Base-by-base conservation (phyloP, 306 rosid genomes). In the Cyamopsis tetragonoloba region DNA sequence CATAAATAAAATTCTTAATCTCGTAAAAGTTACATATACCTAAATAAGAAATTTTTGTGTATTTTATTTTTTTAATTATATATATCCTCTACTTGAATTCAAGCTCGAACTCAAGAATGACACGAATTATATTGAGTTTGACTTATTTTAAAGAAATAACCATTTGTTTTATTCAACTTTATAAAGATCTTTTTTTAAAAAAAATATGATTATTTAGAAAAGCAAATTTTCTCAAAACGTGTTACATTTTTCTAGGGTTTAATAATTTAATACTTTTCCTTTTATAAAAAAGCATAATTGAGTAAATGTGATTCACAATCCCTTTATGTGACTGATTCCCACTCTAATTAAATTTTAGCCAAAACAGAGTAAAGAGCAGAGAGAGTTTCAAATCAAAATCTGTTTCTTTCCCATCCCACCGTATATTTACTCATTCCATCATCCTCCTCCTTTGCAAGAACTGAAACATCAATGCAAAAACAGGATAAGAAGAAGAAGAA, bases 301-400 rank as follows among this genome's bases (percentile, higher is more conserved):
- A n/a, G n/a, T 35, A 14, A 47, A 66, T 15, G n/a, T 27, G 73
- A 20, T 37, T 23, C 42, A 2, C 14, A 51, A 34, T 74, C 50
- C 46, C 63, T 63, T 42, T 12, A 57, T 66, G 70, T 57, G 71
- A 71, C 51, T 58, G 67, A 74, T 79, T 71, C 65, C 77, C 72
- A 70, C 69, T 73, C 63, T 26, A 57, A 14, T 6, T 30, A 38
- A 49, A 19, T 28, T 43, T 13, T 27, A 62, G 54, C 44, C 4
- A 35, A 67, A 59, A 68, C 31, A 54, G 71, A 28, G 20, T 26
- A 47, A 73, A 48, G 32, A 54, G 20, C 6, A 28, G 2, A 68
- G 57, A 43, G 0, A 35, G 12, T 64, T 15, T 4, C 1, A 50
- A 23, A 34, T 15, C 2, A 8, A 68, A 37, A 26, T 9, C 51